These are phyloP conservation scores for Tillandsia leiboldiana DNA, from an alignment of 176 grass and related monocot genomes.

Conservation along the genomic window DNA sequence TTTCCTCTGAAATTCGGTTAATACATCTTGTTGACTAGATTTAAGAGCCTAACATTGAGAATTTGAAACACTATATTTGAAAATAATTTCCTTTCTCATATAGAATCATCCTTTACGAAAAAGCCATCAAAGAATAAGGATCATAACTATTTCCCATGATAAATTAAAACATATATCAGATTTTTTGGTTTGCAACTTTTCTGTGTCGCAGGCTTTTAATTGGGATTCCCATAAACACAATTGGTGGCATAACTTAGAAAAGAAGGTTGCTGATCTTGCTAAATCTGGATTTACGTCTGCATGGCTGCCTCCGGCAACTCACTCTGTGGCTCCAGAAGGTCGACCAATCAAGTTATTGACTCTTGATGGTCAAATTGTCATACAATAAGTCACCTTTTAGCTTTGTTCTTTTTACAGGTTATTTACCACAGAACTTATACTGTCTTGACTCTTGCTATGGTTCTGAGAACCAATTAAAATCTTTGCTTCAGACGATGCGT, in stretches of 20 bases:
- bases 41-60: neutral
- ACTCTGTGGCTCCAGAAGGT: conserved; percentile 77
- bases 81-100: neutral
- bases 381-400: conserved; percentile 6
- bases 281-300: conserved; percentile 79
- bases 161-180: neutral
- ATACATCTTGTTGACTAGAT: neutral
- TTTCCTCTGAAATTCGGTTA: neutral
- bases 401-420: conserved; percentile 33
- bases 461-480: conserved; percentile 45
- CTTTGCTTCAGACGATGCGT: conserved; percentile 57
- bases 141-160: neutral
- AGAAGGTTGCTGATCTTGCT: conserved; percentile 54
- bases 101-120: neutral
- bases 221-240: conserved; percentile 88
- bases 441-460: conserved; percentile 90
- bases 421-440: conserved; percentile 87
- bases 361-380: conserved; percentile 36
- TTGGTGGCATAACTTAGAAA: conserved; percentile 76
- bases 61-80: neutral
- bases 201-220: conserved; percentile 59
- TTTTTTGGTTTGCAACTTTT: conserved; percentile 3
- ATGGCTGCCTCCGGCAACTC: conserved; percentile 79
- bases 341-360: conserved; percentile 18
- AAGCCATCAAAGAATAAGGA: neutral